Conservation (phyloP, 345 rosid genomes). For the Eucalyptus albens region DNA sequence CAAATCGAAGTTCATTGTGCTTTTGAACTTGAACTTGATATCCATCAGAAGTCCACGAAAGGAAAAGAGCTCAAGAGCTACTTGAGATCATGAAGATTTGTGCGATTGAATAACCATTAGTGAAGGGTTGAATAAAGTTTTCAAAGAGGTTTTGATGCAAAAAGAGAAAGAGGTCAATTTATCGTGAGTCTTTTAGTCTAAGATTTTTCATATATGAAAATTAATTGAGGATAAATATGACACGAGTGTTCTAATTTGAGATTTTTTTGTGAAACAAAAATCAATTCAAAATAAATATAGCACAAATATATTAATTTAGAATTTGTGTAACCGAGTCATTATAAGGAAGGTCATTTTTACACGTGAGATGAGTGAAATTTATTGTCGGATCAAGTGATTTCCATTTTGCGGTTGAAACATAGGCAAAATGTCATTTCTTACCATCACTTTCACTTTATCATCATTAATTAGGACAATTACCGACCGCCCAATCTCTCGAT, state of each 20-base stretch:
- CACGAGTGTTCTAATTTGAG: fast-evolving
- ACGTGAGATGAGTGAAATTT: background rate
- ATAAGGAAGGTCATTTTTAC: background rate
- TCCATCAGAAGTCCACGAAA: background rate
- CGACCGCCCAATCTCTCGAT: background rate
- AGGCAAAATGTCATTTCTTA: background rate
- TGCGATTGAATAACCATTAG: background rate
- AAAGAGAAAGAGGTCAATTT: background rate
- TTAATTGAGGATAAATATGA: background rate
- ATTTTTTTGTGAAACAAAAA: background rate
- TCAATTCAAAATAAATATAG: background rate
- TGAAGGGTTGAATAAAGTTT: background rate
- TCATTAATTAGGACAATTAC: background rate
- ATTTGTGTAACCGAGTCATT: background rate
- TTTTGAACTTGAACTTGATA: background rate
- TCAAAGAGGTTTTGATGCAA: background rate
- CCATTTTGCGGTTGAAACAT: background rate
- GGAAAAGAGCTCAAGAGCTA: background rate
- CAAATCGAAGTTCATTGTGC: background rate
- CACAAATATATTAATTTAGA: background rate
- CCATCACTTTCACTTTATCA: background rate
- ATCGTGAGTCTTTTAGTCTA: fast-evolving
- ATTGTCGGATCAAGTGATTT: fast-evolving
- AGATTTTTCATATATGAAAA: background rate
- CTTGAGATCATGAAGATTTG: background rate